A percentile compares a stretch with the other conserved stretches of the same genome.
These are phyloP conservation scores for Metarhizium brunneum DNA, from an alignment of 2,329 filamentous ascomycete species.

Conservation along the genomic window DNA sequence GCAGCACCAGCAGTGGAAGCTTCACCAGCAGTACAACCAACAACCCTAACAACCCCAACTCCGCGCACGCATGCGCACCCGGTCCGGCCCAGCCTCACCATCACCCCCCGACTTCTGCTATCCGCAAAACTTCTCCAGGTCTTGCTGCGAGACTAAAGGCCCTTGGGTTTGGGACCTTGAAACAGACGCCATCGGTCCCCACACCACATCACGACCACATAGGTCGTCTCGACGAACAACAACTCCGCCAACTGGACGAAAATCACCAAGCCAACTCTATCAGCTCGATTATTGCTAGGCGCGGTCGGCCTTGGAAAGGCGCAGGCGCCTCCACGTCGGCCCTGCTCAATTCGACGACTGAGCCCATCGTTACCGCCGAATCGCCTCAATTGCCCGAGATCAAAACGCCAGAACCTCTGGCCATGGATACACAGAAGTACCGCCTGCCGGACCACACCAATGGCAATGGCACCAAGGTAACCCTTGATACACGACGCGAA, in stretches of 20 bases:
- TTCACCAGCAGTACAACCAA: neutral
- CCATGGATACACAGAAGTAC: slow-evolving; percentile 68
- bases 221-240: slow-evolving; percentile 61
- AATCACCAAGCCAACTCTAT: slow-evolving; percentile 33
- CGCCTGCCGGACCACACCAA: slow-evolving; percentile 61
- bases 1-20: slow-evolving; percentile 5
- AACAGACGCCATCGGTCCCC: slow-evolving; percentile 21
- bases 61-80: slow-evolving; percentile 16
- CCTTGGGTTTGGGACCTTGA: slow-evolving; percentile 46
- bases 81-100: slow-evolving; percentile 9
- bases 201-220: slow-evolving; percentile 36
- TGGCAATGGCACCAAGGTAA: slow-evolving; percentile 57
- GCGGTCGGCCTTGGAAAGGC: slow-evolving; percentile 65
- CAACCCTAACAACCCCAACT: slow-evolving; percentile 5
- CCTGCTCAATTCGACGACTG: slow-evolving; percentile 15
- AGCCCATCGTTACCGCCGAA: slow-evolving; percentile 18
- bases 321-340: slow-evolving; percentile 33
- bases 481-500: slow-evolving; percentile 46
- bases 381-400: slow-evolving; percentile 41
- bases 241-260: slow-evolving; percentile 60
- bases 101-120: slow-evolving; percentile 18
- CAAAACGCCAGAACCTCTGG: slow-evolving; percentile 37
- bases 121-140: slow-evolving; percentile 54
- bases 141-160: slow-evolving; percentile 57
- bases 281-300: slow-evolving; percentile 46